Percentiles rank a stretch among this genome's conserved stretches.
Evolutionary conservation across 176 grass and related monocot species (phyloP).

Genomic region (Zoysia pacifica): DNA sequence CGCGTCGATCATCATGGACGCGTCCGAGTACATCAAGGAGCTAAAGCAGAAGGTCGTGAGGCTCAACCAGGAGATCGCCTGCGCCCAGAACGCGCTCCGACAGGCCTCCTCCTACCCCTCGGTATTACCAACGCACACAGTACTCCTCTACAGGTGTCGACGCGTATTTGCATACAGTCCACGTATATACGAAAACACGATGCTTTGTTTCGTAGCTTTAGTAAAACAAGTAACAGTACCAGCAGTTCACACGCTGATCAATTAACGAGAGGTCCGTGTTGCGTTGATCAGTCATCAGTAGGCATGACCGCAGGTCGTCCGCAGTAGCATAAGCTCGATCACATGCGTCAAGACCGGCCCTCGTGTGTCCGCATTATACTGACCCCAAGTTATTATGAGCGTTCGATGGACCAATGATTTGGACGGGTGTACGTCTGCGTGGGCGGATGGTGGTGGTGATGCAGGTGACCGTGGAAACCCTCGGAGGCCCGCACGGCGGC

Average conservation of each 20-base stretch:
- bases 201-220: slow-evolving; percentile 12
- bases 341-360: slow-evolving; percentile 13
- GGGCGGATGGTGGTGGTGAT: not conserved
- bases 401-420: slow-evolving; percentile 21
- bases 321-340: not conserved
- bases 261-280: not conserved
- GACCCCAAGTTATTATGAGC: not conserved
- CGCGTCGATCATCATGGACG: slow-evolving; percentile 87
- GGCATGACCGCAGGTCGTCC: not conserved
- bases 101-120: slow-evolving; percentile 35
- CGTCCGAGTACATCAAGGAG: slow-evolving; percentile 90
- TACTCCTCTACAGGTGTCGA: too few species aligned
- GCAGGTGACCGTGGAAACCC: slow-evolving; percentile 89
- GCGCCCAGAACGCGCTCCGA: slow-evolving; percentile 47
- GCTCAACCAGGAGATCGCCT: slow-evolving; percentile 87
- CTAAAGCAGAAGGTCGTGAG: slow-evolving; percentile 90
- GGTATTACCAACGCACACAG: slow-evolving; percentile 24
- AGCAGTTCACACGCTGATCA: slow-evolving; percentile 19
- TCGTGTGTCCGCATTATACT: not conserved
- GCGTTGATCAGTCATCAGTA: not conserved
- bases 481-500: slow-evolving; percentile 31
- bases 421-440: not conserved
- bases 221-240: not conserved
- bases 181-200: not conserved
- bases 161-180: not conserved